Evolutionary conservation across 345 rosid genomes (phyloP).

Genomic region (Carallia pectinifolia): DNA sequence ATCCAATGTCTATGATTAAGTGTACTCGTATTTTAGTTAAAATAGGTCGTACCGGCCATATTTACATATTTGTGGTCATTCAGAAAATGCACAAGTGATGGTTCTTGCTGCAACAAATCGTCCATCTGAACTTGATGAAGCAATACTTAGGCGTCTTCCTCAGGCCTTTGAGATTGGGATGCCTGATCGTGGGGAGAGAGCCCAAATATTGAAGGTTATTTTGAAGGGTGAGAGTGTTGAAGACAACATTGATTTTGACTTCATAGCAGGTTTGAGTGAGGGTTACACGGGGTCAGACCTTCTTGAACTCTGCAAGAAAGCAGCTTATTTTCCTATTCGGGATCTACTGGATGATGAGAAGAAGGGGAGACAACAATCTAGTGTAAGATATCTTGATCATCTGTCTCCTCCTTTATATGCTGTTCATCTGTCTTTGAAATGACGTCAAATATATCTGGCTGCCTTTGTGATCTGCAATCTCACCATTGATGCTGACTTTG

Average conservation of each 20-base stretch:
- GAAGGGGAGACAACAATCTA: conserved; percentile 53
- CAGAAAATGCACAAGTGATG: conserved; percentile 92
- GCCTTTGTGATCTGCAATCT: not conserved
- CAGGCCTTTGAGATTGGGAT: conserved; percentile 97
- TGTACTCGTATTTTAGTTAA: not conserved
- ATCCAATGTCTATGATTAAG: not conserved
- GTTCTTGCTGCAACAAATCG: conserved; percentile 98
- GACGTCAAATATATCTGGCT: not conserved
- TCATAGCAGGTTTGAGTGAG: conserved; percentile 64
- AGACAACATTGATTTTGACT: conserved; percentile 58
- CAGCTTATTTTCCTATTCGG: conserved; percentile 86
- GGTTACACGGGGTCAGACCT: conserved; percentile 95
- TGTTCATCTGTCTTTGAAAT: not conserved
- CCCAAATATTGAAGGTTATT: conserved; percentile 77
- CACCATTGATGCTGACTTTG: too few species aligned
- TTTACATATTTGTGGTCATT: conserved; percentile 15
- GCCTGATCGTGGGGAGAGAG: conserved; percentile 72
- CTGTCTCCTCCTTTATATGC: not conserved
- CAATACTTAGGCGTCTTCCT: conserved; percentile 90
- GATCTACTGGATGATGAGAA: conserved; percentile 79
- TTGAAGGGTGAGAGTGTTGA: conserved; percentile 79
- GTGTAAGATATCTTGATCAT: conserved; percentile 41
- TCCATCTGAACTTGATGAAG: conserved; percentile 98
- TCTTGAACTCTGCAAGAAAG: conserved; percentile 94
- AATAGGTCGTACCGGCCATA: not conserved